Evolutionary conservation across 1,284 basidiomycete genomes (phyloP).

Genomic region (Puccinia horiana): DNA sequence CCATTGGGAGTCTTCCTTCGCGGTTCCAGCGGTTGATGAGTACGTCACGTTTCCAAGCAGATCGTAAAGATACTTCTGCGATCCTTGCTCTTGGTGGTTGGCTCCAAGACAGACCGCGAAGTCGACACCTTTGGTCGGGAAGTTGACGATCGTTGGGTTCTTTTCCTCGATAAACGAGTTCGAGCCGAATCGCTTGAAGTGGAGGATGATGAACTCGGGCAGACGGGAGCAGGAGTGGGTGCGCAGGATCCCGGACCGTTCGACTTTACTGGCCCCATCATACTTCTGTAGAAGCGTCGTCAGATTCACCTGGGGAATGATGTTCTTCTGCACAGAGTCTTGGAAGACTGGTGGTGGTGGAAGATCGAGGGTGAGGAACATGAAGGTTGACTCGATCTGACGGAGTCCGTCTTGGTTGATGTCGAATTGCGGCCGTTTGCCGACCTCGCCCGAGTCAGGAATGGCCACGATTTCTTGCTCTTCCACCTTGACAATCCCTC

Average conservation of each 20-base stretch:
- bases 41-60: constrained; percentile 93
- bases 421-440: constrained; percentile 76
- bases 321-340: constrained; percentile 91
- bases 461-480: constrained; percentile 80
- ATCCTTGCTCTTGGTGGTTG: constrained; percentile 63
- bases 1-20: constrained; percentile 80
- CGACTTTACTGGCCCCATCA: constrained; percentile 75
- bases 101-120: constrained; percentile 73
- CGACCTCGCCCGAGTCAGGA: constrained; percentile 71
- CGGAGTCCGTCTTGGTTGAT: constrained; percentile 85
- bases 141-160: constrained; percentile 98
- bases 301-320: constrained; percentile 94
- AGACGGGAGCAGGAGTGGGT: constrained; percentile 84
- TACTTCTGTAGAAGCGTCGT: constrained; percentile 91
- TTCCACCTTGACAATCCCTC: constrained; percentile 88
- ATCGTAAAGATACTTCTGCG: constrained; percentile 69
- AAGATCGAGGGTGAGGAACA: constrained; percentile 91
- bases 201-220: constrained; percentile 88
- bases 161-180: constrained; percentile 98
- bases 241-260: constrained; percentile 71
- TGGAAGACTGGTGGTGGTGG: constrained; percentile 96
- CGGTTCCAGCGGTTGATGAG: constrained; percentile 89
- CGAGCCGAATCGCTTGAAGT: constrained; percentile 97
- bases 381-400: constrained; percentile 75
- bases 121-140: constrained; percentile 87